These are phyloP conservation scores for Phytopythium montanum DNA, from an alignment of 352 stramenopile species.

Conservation along the genomic window DNA sequence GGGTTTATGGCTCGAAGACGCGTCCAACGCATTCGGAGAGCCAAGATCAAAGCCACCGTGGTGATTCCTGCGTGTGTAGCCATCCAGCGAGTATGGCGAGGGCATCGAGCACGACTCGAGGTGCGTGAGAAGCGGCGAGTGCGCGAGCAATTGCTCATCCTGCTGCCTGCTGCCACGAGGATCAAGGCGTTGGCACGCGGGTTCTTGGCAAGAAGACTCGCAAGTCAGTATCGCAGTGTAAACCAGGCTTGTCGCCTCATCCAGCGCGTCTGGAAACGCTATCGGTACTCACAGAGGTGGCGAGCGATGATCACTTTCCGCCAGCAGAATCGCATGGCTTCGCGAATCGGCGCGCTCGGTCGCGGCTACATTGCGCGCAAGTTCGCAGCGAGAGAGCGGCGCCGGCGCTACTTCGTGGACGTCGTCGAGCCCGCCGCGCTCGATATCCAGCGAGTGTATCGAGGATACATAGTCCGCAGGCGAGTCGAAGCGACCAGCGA, in stretches of 20 bases:
- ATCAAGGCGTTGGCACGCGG: constrained; percentile 54
- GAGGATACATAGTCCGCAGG: constrained; percentile 53
- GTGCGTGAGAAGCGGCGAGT: constrained; percentile 25
- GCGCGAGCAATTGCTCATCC: constrained; percentile 25
- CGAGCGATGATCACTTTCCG: constrained; percentile 44
- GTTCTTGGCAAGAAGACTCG: constrained; percentile 43
- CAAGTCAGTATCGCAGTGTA: constrained; percentile 22
- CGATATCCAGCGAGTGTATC: constrained; percentile 68
- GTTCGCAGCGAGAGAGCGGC: constrained; percentile 46
- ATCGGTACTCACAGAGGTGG: constrained; percentile 45
- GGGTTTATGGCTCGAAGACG: constrained; percentile 55
- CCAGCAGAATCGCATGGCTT: constrained; percentile 49
- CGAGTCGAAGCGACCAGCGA: constrained; percentile 51
- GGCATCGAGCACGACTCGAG: constrained; percentile 27
- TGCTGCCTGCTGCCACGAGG: constrained; percentile 42
- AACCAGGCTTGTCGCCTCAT: constrained; percentile 34
- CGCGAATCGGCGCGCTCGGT: constrained; percentile 54
- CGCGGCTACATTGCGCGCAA: constrained; percentile 57
- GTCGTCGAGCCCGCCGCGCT: constrained; percentile 46
- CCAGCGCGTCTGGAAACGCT: constrained; percentile 48
- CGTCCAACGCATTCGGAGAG: constrained; percentile 34
- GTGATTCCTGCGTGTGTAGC: constrained; percentile 34
- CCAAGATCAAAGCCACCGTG: constrained; percentile 36
- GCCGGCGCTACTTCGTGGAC: constrained; percentile 29
- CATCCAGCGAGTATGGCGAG: constrained; percentile 63